Base-by-base conservation (phyloP, 768 basidiomycete genomes). In the Panellus pusillus region DNA sequence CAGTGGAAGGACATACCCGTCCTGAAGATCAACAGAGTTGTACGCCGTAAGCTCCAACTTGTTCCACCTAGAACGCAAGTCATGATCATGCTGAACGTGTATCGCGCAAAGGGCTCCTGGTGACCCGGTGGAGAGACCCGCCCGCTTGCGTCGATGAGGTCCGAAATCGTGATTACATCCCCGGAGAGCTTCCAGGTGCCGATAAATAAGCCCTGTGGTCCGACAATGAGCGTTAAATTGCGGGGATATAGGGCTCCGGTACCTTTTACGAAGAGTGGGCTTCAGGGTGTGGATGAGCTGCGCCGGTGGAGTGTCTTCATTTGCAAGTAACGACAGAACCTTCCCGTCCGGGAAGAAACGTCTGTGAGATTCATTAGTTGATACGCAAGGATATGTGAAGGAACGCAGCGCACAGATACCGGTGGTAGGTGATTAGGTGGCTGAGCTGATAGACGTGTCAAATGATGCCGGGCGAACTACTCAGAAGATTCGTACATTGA, bases 351-450 rank as follows among this genome's bases (percentile, higher is more conserved):
- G 86, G 61, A 88, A 88, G 74, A 96, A 96, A 24, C 94, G 91
- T 41, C 90, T 92, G 61, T 50, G 12, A 44, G 15, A 39, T 32
- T 38, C 14, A 19, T 32, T 17, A 59, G 28, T 18, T 24, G 28
- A 17, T 6, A 40, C 55, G 45, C 24, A 18, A 32, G 28, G 28
- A 24, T 5, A 19, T 28, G 41, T 4, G 17, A 27, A n/a, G 20
- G 29, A 5, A 48, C 12, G n/a, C 7, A 8, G 61, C 87, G 69
- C 60, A 90, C 85, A 97, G 77, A 68, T 92, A 96, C 29, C 94
- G 90, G 64, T 95, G 91, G 68, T 96, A 97, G 6, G 92, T 95
- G 63, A 97, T 82, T 53, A 94, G 77, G 64, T 96, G 92, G 65
- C 73, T 89, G 54, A 91, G 76, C 91, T 91, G 63, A 19, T 52